Evolutionary conservation across 768 basidiomycete genomes (phyloP).

Genomic region (Russula brevipes): DNA sequence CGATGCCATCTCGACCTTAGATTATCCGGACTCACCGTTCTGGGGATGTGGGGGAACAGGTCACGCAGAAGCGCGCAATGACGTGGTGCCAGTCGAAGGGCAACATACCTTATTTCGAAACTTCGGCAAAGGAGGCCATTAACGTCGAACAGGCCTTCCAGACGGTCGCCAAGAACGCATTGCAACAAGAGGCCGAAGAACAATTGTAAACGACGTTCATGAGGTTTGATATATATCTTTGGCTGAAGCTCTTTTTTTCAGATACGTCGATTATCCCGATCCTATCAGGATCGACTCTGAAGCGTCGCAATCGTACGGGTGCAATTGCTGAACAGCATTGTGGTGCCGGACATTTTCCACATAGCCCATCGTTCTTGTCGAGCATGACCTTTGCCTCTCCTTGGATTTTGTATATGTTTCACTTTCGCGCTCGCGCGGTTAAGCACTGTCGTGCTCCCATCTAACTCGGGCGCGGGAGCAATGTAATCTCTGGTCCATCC

Average conservation of each 20-base stretch:
- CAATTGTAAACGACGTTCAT: conserved; percentile 61
- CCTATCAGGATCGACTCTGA: conserved; percentile 96
- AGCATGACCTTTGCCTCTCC: conserved; percentile 11
- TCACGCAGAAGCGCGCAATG: conserved; percentile 99
- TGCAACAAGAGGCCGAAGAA: conserved; percentile 95
- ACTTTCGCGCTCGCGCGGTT: conserved; percentile 17
- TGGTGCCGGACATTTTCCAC: conserved; percentile 5
- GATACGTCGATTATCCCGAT: conserved; percentile 98
- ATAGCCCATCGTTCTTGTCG: conserved; percentile 8
- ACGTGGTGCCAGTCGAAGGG: conserved; percentile 99
- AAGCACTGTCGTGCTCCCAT: conserved; percentile 8
- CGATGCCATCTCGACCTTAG: neutral
- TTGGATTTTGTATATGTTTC: conserved; percentile 22
- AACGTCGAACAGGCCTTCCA: conserved; percentile 99
- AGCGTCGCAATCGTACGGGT: conserved; percentile 84
- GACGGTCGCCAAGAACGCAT: conserved; percentile 98
- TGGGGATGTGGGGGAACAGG: conserved; percentile 41
- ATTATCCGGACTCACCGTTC: neutral
- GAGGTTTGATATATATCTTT: conserved; percentile 19
- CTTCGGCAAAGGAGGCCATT: conserved; percentile 99
- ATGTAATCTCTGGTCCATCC: conserved; percentile 20
- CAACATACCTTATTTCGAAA: conserved; percentile 99
- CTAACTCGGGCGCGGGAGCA: conserved; percentile 17
- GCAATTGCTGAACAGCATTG: conserved; percentile 64
- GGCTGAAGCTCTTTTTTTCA: conserved; percentile 34